Evolutionary conservation across 257 asterid genomes (phyloP), one percentile per base, ranked within the genome.

Genomic region (Scutellaria barbata): DNA sequence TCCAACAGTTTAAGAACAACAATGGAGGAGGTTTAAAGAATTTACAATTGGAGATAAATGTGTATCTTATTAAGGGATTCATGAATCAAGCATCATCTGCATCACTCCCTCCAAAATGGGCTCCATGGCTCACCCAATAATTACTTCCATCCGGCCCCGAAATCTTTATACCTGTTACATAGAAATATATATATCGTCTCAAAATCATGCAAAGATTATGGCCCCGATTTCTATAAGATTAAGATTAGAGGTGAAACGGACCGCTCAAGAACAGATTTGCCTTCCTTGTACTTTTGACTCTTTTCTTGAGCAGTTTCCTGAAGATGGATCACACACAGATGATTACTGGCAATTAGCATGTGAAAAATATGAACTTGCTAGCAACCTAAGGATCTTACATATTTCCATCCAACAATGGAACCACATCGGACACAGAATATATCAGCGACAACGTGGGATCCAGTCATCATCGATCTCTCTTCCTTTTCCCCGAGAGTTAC

Each of bases 191-290:
- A 69, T 22, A 11, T 18, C 63, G 18, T 43, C 73, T 64, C 70
- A 79, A 62, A 30, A 63, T 42, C 63, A 65, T 1, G 37, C 55
- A 70, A 63, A 22, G 20, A 18, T 48, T 10, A 25, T 46, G 8
- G 40, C 2, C 42, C 30, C 46, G 30, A 66, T 37, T 43, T 41
- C 55, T 47, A 20, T 39, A 61, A 46, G 52, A 33, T 47, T 56
- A 14, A 30, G 72, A 22, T 62, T 41, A 47, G 68, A 73, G 47
- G 71, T 14, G 62, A 64, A 62, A 81, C 90, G 73, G 37, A 92
- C 98, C 98, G 83, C 76, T 92, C 98, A 14, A 92, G 96, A 56
- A 92, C 96, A 16, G 96, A 92, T 85, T 90, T 92, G 52, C 98
- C 96, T 84, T 89, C 98, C 85, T 92, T 92, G 95, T 92, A 92